Base-by-base conservation (phyloP, 768 basidiomycete genomes). In the Leccinellum rugosiceps region DNA sequence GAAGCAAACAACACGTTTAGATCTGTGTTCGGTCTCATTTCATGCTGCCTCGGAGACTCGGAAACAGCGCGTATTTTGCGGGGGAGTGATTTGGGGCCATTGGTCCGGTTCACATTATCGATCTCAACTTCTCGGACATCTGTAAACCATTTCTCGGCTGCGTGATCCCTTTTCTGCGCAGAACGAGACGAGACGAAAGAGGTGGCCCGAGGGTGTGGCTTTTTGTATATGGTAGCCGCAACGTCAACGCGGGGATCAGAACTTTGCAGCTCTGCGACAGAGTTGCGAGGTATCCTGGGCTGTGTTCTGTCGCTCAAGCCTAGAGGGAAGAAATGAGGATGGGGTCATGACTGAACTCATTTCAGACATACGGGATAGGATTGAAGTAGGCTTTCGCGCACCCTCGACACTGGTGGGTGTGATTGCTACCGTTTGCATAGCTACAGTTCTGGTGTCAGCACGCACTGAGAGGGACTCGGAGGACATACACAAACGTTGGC, bases 61-160 rank as follows among this genome's bases (percentile, higher is more conserved):
- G 38, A 31, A 31, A 19, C 8, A 5, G 15, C 26, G 30, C 43
- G 64, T 44, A 48, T 63, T 53, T 52, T 56, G 53, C 32, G 51
- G 19, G 61, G 43, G 1, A 10, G 44, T 0, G 47, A 49, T 28
- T 57, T 46, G 28, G 15, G 41, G 44, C 35, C 43, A 19, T 46
- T 31, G 46, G 28, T 17, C 25, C 43, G 59, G 44, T 57, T 35
- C 13, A 38, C 53, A 43, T 46, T 26, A 21, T 23, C 44, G 34
- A 69, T 50, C 35, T 67, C 60, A 17, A 69, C 58, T 52, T 59
- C 56, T 50, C 51, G 68, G 31, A 69, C 45, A 32, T 55, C 49
- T 31, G 56, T 52, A 49, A 68, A 67, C 66, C 66, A 68, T 56
- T 69, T 69, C 35, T 61, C 52, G 4, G 65, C 53, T n/a, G 65